phyloP scores from a whole-genome alignment of 805 yeast genomes.

The Pichia phayaonensis region DNA sequence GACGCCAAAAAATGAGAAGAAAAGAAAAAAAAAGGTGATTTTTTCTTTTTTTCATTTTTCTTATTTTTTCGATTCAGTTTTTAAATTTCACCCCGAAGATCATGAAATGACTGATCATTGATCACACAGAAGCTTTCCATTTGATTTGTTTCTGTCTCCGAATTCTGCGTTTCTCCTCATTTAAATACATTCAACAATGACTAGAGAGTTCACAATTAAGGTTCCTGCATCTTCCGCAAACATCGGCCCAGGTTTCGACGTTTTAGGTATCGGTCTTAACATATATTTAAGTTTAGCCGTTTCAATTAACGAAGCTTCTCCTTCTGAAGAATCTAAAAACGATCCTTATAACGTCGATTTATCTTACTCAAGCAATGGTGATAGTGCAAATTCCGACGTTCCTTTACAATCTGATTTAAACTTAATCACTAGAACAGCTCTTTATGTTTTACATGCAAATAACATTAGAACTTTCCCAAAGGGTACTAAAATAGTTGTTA shows the following conservation, averaged over 20 bases:
- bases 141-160: not conserved
- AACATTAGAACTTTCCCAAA: conserved; percentile 67
- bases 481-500: conserved; percentile 75
- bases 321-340: conserved; percentile 35
- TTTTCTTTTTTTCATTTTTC: too few relatives aligned
- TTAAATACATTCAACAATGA: conserved; percentile 24
- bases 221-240: conserved; percentile 98
- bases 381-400: conserved; percentile 42
- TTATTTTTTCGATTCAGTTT: not conserved
- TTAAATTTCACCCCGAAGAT: not conserved
- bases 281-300: conserved; percentile 67
- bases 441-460: conserved; percentile 84
- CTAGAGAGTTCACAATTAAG: conserved; percentile 49
- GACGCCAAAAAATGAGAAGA: not conserved
- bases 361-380: conserved; percentile 69
- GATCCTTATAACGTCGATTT: conserved; percentile 67
- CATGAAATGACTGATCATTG: not conserved
- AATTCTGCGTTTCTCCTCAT: not conserved
- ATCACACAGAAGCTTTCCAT: not conserved
- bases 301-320: conserved; percentile 42
- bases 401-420: conserved; percentile 74
- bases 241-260: conserved; percentile 98
- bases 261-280: conserved; percentile 82
- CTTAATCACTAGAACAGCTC: conserved; percentile 85
- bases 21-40: too few relatives aligned